Evolutionary conservation across 345 rosid species (phyloP).

Genomic region (Sisymbrium irio): DNA sequence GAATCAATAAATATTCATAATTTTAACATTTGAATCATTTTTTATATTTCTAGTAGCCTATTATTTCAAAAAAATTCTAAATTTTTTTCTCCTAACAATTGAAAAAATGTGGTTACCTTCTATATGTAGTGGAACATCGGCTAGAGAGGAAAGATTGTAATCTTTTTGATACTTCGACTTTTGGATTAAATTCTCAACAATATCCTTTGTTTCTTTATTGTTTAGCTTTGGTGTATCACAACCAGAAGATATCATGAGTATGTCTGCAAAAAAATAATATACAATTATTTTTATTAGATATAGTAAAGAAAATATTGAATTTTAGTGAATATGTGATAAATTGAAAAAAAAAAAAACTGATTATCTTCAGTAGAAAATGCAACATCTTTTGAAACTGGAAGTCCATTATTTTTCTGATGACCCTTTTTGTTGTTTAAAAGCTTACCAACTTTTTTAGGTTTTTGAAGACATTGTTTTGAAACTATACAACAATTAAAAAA

Average conservation of each 20-base stretch:
- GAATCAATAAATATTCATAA: too few species aligned
- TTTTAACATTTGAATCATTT: too few species aligned
- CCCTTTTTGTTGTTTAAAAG: neutral
- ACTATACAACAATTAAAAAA: neutral
- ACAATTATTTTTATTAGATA: neutral
- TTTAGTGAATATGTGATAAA: neutral
- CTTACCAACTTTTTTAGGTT: neutral
- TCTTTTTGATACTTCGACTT: conserved; percentile 11
- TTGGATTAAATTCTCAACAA: neutral
- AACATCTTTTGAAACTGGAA: neutral
- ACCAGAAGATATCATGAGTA: neutral
- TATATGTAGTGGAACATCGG: too few species aligned
- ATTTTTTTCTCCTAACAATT: too few species aligned
- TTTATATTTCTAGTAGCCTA: too few species aligned
- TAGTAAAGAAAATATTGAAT: neutral
- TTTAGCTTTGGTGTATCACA: neutral
- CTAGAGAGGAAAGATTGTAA: too few species aligned
- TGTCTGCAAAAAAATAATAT: neutral
- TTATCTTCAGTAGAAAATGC: neutral
- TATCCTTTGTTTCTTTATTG: neutral
- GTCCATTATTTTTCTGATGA: neutral
- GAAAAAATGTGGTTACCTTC: too few species aligned
- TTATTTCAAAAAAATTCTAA: too few species aligned
- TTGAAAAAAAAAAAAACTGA: neutral
- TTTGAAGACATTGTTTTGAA: neutral